Conservation (phyloP, 2,329 filamentous ascomycete genomes). For the Fusarium hostae region DNA sequence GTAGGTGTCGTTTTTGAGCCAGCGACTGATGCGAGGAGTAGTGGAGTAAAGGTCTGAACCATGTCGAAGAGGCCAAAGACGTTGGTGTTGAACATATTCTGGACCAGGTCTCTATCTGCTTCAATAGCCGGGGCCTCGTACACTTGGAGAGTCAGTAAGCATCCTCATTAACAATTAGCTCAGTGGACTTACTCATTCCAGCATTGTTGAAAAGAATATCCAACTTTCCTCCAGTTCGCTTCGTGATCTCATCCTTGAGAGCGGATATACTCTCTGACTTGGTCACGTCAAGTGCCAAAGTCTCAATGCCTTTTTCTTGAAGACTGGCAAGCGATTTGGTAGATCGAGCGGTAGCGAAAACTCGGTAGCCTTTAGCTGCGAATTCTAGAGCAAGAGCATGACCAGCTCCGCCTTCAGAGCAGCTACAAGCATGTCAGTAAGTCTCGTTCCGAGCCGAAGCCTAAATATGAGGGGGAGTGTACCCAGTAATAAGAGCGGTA, state of each 20-base stretch:
- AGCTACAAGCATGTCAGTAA: background rate
- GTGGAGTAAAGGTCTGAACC: slow-evolving; percentile 7
- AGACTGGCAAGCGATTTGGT: background rate
- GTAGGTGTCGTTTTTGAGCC: background rate
- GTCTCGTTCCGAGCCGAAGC: background rate
- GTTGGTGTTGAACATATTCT: background rate
- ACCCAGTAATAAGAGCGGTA: background rate
- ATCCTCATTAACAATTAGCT: background rate
- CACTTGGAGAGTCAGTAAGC: background rate
- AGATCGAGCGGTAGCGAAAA: slow-evolving; percentile 15
- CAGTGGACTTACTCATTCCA: background rate
- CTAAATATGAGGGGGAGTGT: background rate
- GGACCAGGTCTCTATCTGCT: background rate
- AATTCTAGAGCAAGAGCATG: slow-evolving; percentile 15
- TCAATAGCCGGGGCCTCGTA: slow-evolving; percentile 22
- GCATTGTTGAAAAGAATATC: slow-evolving; percentile 23
- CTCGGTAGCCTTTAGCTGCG: slow-evolving; percentile 4
- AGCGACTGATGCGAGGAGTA: background rate
- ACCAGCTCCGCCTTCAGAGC: slow-evolving; percentile 7
- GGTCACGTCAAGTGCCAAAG: slow-evolving; percentile 7
- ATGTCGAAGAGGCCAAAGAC: slow-evolving; percentile 11
- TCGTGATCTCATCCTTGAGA: background rate
- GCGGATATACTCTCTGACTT: background rate
- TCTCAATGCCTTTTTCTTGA: slow-evolving; percentile 14
- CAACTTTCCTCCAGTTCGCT: background rate